These are phyloP conservation scores for Fusarium sp. DNA, from an alignment of 2,329 filamentous ascomycete species.

Conservation along the genomic window DNA sequence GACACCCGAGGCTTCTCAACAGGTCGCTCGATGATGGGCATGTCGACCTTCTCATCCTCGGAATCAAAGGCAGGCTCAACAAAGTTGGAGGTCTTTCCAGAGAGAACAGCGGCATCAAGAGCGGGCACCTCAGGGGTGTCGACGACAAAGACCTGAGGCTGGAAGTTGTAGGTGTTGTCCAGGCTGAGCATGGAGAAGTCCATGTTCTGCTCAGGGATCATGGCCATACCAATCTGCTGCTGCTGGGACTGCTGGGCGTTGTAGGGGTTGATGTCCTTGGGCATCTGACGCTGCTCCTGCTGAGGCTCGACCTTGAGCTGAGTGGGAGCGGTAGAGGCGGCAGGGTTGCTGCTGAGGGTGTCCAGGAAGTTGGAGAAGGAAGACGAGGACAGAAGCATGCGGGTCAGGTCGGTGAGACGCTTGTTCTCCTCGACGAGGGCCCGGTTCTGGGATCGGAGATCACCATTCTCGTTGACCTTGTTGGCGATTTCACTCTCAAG, in stretches of 20 bases:
- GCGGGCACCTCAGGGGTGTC: conserved; percentile 75
- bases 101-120: conserved; percentile 72
- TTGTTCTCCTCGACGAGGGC: conserved; percentile 88
- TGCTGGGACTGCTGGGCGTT: conserved; percentile 66
- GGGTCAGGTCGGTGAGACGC: conserved; percentile 81
- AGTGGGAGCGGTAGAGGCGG: conserved; percentile 50
- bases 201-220: conserved; percentile 83
- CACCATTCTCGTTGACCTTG: conserved; percentile 86
- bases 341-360: conserved; percentile 72
- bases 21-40: conserved; percentile 64
- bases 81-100: conserved; percentile 75
- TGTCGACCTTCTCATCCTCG: conserved; percentile 68
- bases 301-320: conserved; percentile 55
- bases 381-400: conserved; percentile 82
- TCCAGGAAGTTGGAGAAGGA: conserved; percentile 87
- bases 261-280: conserved; percentile 77
- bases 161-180: conserved; percentile 69
- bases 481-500: conserved; percentile 89
- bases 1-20: conserved; percentile 50
- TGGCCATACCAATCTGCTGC: conserved; percentile 82
- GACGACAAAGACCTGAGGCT: conserved; percentile 81
- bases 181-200: conserved; percentile 80
- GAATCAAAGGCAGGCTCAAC: conserved; percentile 58
- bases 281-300: conserved; percentile 62
- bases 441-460: conserved; percentile 83